Conservation (phyloP, 768 basidiomycete species). For the Auricularia cornea region DNA sequence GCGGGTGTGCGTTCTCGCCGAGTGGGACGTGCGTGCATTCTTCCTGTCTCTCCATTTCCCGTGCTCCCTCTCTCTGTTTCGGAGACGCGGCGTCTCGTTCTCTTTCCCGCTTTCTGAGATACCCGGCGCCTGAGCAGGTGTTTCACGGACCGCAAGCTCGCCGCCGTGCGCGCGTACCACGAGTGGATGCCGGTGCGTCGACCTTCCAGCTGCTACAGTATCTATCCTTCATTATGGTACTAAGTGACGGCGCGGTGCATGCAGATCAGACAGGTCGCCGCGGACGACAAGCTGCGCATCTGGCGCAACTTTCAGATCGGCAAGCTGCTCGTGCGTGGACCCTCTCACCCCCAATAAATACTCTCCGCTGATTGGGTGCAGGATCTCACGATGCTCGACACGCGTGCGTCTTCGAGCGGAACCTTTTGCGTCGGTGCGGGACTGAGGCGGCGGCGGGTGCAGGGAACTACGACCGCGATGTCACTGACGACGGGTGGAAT, state of each 20-base stretch:
- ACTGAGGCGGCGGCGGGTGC: too few relatives aligned
- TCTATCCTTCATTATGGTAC: not conserved
- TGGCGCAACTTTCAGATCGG: slow-evolving; percentile 60
- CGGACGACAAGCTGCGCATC: slow-evolving; percentile 47
- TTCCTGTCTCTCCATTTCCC: not conserved
- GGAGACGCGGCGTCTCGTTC: too few relatives aligned
- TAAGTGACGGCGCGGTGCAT: slow-evolving; percentile 31
- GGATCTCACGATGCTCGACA: slow-evolving; percentile 56
- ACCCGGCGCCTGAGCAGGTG: not conserved
- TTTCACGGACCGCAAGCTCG: slow-evolving; percentile 51
- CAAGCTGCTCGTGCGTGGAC: slow-evolving; percentile 31
- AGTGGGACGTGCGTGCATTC: slow-evolving; percentile 35
- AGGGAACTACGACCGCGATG: slow-evolving; percentile 47
- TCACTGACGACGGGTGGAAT: slow-evolving; percentile 52
- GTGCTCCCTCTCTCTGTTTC: too few relatives aligned
- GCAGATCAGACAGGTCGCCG: slow-evolving; percentile 50
- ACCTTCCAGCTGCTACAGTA: slow-evolving; percentile 5
- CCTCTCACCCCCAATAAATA: not conserved
- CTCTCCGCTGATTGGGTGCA: not conserved
- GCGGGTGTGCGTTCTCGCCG: slow-evolving; percentile 42
- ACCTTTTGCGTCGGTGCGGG: not conserved
- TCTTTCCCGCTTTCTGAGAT: too few relatives aligned
- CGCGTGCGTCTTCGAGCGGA: slow-evolving; percentile 28
- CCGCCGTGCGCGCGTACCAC: slow-evolving; percentile 50
- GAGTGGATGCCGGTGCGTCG: slow-evolving; percentile 23